Conservation (phyloP, 2,329 filamentous ascomycete genomes). For the Aspergillus ochraceus region DNA sequence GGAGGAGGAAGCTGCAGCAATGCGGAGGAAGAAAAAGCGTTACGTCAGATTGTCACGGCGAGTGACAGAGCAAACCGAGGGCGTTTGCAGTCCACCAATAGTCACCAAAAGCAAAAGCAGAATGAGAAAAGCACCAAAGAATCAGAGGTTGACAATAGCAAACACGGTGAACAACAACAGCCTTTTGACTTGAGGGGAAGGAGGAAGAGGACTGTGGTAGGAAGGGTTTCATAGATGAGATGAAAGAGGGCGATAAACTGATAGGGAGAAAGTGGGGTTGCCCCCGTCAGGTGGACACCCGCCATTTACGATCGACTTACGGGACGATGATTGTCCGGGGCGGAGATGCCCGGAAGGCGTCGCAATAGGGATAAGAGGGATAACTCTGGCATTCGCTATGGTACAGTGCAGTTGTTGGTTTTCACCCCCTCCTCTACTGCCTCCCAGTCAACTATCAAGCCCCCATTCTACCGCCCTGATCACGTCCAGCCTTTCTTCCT, state of each 20-base stretch:
- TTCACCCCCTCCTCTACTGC: not conserved
- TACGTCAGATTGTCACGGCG: not conserved
- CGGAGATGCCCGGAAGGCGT: not conserved
- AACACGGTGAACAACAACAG: not conserved
- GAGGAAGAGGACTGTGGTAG: not conserved
- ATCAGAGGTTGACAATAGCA: not conserved
- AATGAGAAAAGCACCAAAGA: not conserved
- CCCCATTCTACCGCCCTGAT: not conserved
- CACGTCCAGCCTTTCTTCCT: slow-evolving; percentile 3
- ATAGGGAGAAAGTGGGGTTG: slow-evolving; percentile 20
- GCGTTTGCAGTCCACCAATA: not conserved
- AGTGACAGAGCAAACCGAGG: not conserved
- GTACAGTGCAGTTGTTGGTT: not conserved
- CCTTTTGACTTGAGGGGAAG: not conserved
- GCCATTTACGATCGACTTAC: not conserved
- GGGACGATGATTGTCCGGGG: not conserved
- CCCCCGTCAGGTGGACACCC: slow-evolving; percentile 18
- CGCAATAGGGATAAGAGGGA: not conserved
- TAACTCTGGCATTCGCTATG: slow-evolving; percentile 8
- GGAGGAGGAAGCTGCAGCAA: not conserved
- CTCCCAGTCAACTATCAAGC: not conserved
- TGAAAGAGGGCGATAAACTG: slow-evolving; percentile 18
- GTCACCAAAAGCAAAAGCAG: not conserved
- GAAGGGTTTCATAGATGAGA: not conserved
- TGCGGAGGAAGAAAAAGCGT: not conserved